Conservation (phyloP, 2,329 filamentous ascomycete species). For the Eurotiales sp. region DNA sequence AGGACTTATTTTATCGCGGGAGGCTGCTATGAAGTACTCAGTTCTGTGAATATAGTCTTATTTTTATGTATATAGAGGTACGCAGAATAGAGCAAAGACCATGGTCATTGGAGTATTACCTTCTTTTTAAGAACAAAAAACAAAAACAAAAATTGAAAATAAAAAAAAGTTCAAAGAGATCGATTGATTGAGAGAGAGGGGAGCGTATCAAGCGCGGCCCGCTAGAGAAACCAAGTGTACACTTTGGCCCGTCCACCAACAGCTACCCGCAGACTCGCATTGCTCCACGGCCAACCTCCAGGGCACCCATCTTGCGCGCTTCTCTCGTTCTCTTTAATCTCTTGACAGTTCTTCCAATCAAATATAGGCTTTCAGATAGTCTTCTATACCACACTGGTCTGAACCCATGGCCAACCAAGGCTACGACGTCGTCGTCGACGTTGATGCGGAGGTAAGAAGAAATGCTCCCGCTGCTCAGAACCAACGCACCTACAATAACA, state of each 20-base stretch:
- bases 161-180: too few relatives aligned
- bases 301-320: too few relatives aligned
- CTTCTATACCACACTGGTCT: not conserved
- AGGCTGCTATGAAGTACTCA: not conserved
- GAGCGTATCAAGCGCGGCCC: not conserved
- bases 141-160: too few relatives aligned
- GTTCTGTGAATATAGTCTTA: not conserved
- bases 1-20: slow-evolving; percentile 19
- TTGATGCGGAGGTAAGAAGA: slow-evolving; percentile 84
- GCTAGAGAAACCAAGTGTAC: slow-evolving; percentile 15
- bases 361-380: not conserved
- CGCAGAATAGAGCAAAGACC: not conserved
- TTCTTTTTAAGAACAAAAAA: too few relatives aligned
- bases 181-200: not conserved
- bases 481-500: not conserved
- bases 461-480: not conserved
- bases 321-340: not conserved
- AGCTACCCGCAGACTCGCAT: too few relatives aligned
- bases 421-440: slow-evolving; percentile 97
- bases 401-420: slow-evolving; percentile 70
- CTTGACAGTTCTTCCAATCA: not conserved
- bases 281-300: not conserved
- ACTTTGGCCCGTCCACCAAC: slow-evolving; percentile 10
- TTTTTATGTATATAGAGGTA: not conserved
- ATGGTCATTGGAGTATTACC: too few relatives aligned